phyloP scores from a whole-genome alignment of 139 green algal species.

The Chlamydomonas sphaeroides region DNA sequence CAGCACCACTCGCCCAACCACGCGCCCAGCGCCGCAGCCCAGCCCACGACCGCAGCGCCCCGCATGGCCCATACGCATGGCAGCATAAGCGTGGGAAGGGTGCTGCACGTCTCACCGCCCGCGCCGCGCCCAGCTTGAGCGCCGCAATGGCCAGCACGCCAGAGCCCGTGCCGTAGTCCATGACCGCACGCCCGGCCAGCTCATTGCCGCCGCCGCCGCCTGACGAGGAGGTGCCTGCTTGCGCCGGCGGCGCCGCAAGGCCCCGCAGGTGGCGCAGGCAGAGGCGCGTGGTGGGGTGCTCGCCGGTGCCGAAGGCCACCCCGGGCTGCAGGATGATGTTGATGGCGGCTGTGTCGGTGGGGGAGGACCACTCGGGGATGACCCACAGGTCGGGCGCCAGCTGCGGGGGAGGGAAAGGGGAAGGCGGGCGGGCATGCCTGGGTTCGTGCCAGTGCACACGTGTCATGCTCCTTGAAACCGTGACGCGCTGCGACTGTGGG shows the following conservation, averaged over 20 bases:
- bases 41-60: too few species aligned
- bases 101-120: slow-evolving; percentile 50
- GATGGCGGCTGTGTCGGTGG: slow-evolving; percentile 51
- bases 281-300: slow-evolving; percentile 90
- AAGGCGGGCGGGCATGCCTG: too few species aligned
- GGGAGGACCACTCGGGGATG: slow-evolving; percentile 72
- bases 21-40: too few species aligned
- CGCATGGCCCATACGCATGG: too few species aligned
- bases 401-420: too few species aligned
- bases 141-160: slow-evolving; percentile 85
- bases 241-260: too few species aligned
- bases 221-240: too few species aligned
- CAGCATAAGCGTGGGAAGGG: too few species aligned
- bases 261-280: slow-evolving; percentile 74
- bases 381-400: slow-evolving; percentile 68
- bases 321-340: slow-evolving; percentile 84
- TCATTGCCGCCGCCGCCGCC: background rate
- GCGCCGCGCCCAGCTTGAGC: slow-evolving; percentile 68
- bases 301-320: slow-evolving; percentile 91
- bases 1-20: too few species aligned
- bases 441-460: too few species aligned
- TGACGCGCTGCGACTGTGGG: too few species aligned
- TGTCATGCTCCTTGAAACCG: too few species aligned
- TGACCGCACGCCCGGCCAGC: slow-evolving; percentile 55
- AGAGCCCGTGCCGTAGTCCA: slow-evolving; percentile 85